phyloP scores from a whole-genome alignment of 345 rosid species.

The Eucalyptus brandiana region DNA sequence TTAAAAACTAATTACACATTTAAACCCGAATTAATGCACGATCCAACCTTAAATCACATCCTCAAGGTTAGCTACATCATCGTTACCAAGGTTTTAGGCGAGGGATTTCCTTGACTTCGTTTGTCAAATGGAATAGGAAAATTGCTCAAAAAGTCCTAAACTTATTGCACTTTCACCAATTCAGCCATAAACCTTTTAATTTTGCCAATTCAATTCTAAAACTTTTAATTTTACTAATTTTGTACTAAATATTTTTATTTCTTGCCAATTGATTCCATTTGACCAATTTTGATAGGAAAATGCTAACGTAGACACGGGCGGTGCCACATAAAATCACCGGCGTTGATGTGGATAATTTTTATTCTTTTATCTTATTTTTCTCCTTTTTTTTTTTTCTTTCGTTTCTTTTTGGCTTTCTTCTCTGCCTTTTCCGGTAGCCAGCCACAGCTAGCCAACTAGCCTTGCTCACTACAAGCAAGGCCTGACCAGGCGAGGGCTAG shows the following conservation, averaged over 20 bases:
- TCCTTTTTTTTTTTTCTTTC: too few relatives aligned
- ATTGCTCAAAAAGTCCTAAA: too few relatives aligned
- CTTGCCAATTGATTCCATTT: accelerated
- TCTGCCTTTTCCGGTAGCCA: accelerated
- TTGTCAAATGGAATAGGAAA: neutral
- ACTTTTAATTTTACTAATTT: too few relatives aligned
- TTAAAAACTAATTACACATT: neutral
- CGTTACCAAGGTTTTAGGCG: neutral
- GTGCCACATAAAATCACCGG: accelerated
- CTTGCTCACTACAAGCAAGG: accelerated
- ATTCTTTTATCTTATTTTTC: too few relatives aligned
- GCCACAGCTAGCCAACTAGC: accelerated
- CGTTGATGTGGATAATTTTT: too few relatives aligned
- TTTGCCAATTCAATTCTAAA: too few relatives aligned
- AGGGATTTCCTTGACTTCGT: neutral
- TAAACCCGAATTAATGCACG: neutral
- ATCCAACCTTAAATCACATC: neutral
- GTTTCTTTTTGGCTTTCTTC: too few relatives aligned
- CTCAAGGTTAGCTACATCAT: neutral
- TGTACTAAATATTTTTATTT: too few relatives aligned
- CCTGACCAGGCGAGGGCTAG: too few relatives aligned
- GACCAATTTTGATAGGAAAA: too few relatives aligned
- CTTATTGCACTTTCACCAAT: too few relatives aligned
- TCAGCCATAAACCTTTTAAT: accelerated
- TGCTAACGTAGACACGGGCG: accelerated